Evolutionary conservation across 2,329 filamentous ascomycete genomes (phyloP).

Genomic region (Monilinia polystroma): DNA sequence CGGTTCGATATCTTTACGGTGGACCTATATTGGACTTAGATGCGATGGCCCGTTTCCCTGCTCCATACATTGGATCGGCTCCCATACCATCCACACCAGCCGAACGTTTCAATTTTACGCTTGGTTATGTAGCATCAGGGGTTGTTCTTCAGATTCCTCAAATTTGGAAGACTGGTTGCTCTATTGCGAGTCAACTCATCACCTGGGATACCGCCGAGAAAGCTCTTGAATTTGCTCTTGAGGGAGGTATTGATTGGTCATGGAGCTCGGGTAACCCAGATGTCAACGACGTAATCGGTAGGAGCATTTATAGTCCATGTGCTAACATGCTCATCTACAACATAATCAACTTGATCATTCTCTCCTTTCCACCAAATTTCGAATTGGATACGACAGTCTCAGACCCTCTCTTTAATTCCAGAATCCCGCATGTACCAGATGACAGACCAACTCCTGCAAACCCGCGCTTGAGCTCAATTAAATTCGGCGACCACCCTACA

Average conservation of each 20-base stretch:
- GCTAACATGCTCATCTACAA: constrained; percentile 55
- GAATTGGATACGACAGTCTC: constrained; percentile 53
- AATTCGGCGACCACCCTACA: constrained; percentile 63
- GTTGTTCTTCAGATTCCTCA: constrained; percentile 55
- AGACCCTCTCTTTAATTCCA: constrained; percentile 48
- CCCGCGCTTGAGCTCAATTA: constrained; percentile 61
- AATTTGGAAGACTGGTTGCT: constrained; percentile 57
- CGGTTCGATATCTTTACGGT: constrained; percentile 58
- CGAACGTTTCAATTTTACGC: constrained; percentile 54
- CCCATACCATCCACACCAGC: constrained; percentile 43
- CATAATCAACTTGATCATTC: constrained; percentile 58
- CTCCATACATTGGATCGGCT: constrained; percentile 30
- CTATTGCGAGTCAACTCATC: constrained; percentile 57
- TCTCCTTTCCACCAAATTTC: constrained; percentile 60
- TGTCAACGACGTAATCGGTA: constrained; percentile 34
- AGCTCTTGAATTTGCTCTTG: constrained; percentile 58
- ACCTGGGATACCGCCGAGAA: constrained; percentile 63
- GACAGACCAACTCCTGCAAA: constrained; percentile 42
- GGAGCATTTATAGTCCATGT: constrained; percentile 54
- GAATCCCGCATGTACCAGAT: constrained; percentile 44
- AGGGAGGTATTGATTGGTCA: constrained; percentile 44
- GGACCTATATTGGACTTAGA: constrained; percentile 48
- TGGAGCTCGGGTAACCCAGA: constrained; percentile 40
- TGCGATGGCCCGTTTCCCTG: constrained; percentile 24
- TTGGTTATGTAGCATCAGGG: constrained; percentile 65